Base-by-base conservation (phyloP, 768 basidiomycete species). In the Gymnopilus dilepis region DNA sequence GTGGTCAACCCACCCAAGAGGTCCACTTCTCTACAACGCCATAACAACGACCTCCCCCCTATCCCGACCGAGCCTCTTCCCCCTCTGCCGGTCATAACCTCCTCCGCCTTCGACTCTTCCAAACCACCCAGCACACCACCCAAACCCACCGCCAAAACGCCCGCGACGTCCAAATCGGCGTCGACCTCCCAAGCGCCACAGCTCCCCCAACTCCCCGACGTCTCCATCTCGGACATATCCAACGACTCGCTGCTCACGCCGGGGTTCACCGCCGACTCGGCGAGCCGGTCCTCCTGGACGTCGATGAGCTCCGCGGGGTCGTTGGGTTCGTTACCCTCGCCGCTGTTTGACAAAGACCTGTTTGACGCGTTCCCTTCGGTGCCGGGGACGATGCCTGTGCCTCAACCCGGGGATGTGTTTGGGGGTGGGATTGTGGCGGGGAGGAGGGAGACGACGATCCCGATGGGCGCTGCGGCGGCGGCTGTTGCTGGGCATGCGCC, bases 351-450 rank as follows among this genome's bases (percentile, higher is more conserved):
- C 68, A 76, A 78, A 62, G 83, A 83, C 11, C 73, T 90, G 22
- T 89, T 87, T 64, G 89, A 91, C 60, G 83, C 88, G 6, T 91
- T 92, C 73, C 91, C 91, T 22, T 83, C 83, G 33, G 89, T 91
- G 5, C 90, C 90, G 1, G 77, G 81, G 48, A 78, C 77, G 17
- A 72, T 79, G 5, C 82, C 84, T 1, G 67, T 47, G 37, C 66
- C 52, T 13, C 34, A 33, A 45, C 37, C 19, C 30, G n/a, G 12
- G 22, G 42, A 17, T 43, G 45, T 57, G 30, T 48, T 58, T 21
- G 61, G 50, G 13, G 34, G 50, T 19, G 47, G 47, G 2, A n/a
- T n/a, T n/a, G n/a, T n/a, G n/a, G n/a, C n/a, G n/a, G 47, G 47
- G 3, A 50, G 17, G 47, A 50, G 47, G 47, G 47, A 50, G 47